Evolutionary conservation across 2,329 filamentous ascomycete species (phyloP), one percentile per base, ranked within the genome.

Genomic region (Ascochyta rabiei): DNA sequence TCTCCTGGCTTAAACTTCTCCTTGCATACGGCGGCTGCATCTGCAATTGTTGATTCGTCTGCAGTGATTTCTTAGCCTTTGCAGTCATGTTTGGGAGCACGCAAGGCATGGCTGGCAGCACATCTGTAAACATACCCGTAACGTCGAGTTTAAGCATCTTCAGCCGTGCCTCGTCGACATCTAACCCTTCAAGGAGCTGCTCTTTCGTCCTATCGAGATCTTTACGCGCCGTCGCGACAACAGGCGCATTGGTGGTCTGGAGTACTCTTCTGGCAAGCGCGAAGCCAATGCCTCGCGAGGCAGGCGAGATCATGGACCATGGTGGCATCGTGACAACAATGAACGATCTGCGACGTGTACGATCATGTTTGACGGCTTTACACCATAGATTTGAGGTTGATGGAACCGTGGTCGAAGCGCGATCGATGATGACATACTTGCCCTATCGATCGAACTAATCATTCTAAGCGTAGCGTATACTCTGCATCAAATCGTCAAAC

Each of bases 211-310:
- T 75, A 19, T 80, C 73, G 10, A 81, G 70, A 57, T 86, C 79
- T 47, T 77, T 82, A 23, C 86, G 77, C 8, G 84, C 82, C 41
- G 86, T 88, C 44, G 84, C 84, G 28, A 88, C 77, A 19, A 89
- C 76, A 0, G 86, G 85, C 13, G 84, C 76, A 24, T 77, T 77
- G 7, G 85, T 86, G 9, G 80, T 84, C 49, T 78, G 73, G 7
- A 89, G 76, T 6, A 89, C 74, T 51, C 82, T 80, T 45, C 84
- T 80, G 2, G 84, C 82, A 24, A 89, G 75, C 37, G 85, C 82
- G 58, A 86, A 82, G 15, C 86, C 86, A 61, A 89, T 84, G 59
- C 86, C 86, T 59, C 85, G 78, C 7, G 84, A 88, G 26, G 85
- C 81, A 2, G 86, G 86, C 12, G 81, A 82, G 6, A 85, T 76